Conservation (phyloP, 2,329 filamentous ascomycete genomes). For the Epichloe gansuensis region DNA sequence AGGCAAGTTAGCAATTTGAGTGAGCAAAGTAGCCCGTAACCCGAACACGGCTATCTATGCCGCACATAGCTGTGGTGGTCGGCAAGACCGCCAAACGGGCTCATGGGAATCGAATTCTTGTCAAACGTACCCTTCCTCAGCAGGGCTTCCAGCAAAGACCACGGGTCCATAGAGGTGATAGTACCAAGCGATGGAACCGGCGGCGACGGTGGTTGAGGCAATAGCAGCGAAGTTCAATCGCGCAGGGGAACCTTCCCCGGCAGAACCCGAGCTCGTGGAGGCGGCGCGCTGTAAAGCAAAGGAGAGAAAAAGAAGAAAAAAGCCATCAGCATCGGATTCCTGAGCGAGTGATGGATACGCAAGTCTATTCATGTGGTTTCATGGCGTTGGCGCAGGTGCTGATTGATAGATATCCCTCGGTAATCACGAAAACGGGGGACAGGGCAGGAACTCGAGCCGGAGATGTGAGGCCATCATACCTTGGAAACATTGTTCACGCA, state of each 20-base stretch:
- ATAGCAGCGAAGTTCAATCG: conserved; percentile 77
- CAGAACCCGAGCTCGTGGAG: conserved; percentile 63
- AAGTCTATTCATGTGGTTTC: conserved; percentile 18
- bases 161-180: conserved; percentile 89
- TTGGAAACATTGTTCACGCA: conserved; percentile 58
- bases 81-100: neutral
- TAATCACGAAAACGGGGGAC: conserved; percentile 3
- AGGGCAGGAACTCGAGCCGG: conserved; percentile 11
- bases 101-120: neutral
- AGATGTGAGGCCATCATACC: conserved; percentile 40
- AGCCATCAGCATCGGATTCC: conserved; percentile 25
- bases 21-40: conserved; percentile 3
- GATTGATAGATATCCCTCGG: conserved; percentile 19
- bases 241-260: conserved; percentile 60
- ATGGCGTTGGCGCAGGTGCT: conserved; percentile 12
- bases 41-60: conserved; percentile 19
- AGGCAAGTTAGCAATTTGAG: conserved; percentile 15
- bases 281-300: conserved; percentile 40
- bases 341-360: conserved; percentile 9
- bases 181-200: conserved; percentile 92
- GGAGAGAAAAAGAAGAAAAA: conserved; percentile 11
- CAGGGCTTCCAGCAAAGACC: conserved; percentile 78
- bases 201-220: conserved; percentile 73
- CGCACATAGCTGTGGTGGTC: conserved; percentile 12
- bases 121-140: conserved; percentile 88